These are phyloP conservation scores for Mycena citricolor DNA, from an alignment of 1,284 basidiomycete species.

Conservation along the genomic window DNA sequence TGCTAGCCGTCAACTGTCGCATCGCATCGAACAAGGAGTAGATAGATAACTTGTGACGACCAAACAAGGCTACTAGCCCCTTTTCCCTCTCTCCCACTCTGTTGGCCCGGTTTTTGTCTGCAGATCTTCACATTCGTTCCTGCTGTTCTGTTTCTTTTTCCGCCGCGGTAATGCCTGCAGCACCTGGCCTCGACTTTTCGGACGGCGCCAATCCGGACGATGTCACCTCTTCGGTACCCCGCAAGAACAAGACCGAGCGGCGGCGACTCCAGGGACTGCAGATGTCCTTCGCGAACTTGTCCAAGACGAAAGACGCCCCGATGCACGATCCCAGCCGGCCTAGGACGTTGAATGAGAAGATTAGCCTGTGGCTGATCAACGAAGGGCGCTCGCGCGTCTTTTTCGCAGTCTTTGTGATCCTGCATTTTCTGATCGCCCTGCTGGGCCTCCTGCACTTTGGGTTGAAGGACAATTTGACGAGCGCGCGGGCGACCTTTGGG, in stretches of 20 bases:
- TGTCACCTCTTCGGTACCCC: too few relatives aligned
- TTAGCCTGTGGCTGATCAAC: constrained; percentile 86
- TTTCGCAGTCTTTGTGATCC: constrained; percentile 73
- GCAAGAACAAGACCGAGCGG: constrained; percentile 83
- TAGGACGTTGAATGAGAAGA: constrained; percentile 35
- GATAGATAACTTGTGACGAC: too few relatives aligned
- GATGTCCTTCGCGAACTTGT: constrained; percentile 44
- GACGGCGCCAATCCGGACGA: constrained; percentile 52
- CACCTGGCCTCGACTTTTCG: constrained; percentile 72
- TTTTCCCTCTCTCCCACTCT: too few relatives aligned
- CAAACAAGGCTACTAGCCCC: too few relatives aligned
- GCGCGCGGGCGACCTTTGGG: constrained; percentile 67
- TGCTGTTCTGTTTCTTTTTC: too few relatives aligned
- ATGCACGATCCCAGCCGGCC: constrained; percentile 19
- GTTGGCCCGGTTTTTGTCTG: too few relatives aligned
- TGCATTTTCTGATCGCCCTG: constrained; percentile 71
- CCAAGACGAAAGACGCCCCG: not conserved
- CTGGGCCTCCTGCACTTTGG: constrained; percentile 78
- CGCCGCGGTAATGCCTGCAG: too few relatives aligned
- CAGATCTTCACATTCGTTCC: too few relatives aligned
- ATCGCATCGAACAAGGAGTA: too few relatives aligned
- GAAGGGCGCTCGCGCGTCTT: constrained; percentile 79
- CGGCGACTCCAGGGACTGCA: constrained; percentile 77
- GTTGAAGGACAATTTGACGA: constrained; percentile 73
- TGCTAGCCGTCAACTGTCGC: too few relatives aligned